Conservation (phyloP, 1,284 basidiomycete species). For the Porphyrellus sp. region DNA sequence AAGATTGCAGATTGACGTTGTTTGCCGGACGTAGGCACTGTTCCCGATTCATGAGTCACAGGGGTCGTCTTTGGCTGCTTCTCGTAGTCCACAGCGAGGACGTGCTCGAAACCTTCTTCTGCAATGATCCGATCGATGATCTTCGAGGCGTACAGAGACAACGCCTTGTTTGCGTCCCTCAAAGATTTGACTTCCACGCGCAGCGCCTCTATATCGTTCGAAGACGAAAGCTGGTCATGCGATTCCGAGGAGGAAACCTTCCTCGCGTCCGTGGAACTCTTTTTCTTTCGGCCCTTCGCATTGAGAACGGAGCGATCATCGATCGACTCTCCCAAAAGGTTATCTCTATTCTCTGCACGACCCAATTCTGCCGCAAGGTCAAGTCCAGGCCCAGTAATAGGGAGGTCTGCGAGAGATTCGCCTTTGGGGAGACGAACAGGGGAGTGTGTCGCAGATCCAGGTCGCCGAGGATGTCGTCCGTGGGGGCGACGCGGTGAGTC, state of each 20-base stretch:
- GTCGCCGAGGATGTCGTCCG: slow-evolving; percentile 50
- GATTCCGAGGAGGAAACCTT: slow-evolving; percentile 43
- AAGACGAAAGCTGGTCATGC: slow-evolving; percentile 42
- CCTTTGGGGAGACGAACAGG: slow-evolving; percentile 49
- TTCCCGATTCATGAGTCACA: slow-evolving; percentile 19
- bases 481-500: slow-evolving; percentile 44
- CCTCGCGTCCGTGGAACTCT: slow-evolving; percentile 39
- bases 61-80: slow-evolving; percentile 42
- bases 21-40: slow-evolving; percentile 36
- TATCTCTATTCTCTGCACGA: slow-evolving; percentile 79
- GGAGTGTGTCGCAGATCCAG: slow-evolving; percentile 50
- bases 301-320: slow-evolving; percentile 49
- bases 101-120: slow-evolving; percentile 91
- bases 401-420: slow-evolving; percentile 75
- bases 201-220: slow-evolving; percentile 64
- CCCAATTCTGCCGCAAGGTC: slow-evolving; percentile 90
- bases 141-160: slow-evolving; percentile 92
- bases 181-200: slow-evolving; percentile 83
- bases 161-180: slow-evolving; percentile 91
- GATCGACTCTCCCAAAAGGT: slow-evolving; percentile 51
- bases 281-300: slow-evolving; percentile 52
- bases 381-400: slow-evolving; percentile 81
- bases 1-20: slow-evolving; percentile 59
- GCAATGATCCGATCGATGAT: slow-evolving; percentile 95
- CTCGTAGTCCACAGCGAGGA: slow-evolving; percentile 86